Evolutionary conservation across 176 grass and related monocot genomes (phyloP), one percentile per base, ranked within the genome.

Genomic region (Musa acuminata): DNA sequence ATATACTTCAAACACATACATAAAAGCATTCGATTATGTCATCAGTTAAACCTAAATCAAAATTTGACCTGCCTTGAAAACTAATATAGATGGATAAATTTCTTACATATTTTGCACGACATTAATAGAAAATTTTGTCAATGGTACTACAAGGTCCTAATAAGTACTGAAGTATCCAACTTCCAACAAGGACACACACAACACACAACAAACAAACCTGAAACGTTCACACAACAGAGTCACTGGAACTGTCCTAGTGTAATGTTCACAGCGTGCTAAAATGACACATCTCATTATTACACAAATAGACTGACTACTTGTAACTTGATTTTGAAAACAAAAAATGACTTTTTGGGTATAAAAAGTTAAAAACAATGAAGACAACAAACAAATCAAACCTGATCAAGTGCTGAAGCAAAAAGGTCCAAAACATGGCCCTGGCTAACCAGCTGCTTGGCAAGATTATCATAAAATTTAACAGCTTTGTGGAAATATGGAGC

Each of bases 401-500:
- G 95, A 80, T 99, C 95, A 48, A 99, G 95, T 73, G 95, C 90
- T 72, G 90, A 99, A 76, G 95, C 95, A 67, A 94, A 99, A 80
- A 99, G 82, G 76, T 99, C 95, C 59, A 99, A 82, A 8, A 99
- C 90, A 13, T 99, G 90, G 63, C 95, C 90, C 85, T 99, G 95
- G 76, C 55, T 79, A 69, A 94, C 95, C 81, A 99, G 85, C 76
- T 94, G 95, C 62, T 94, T 99, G 19, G 90, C 90, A 75, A 99
- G 88, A 29, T 69, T 83, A 66, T 99, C 95, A 67, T 94, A 94
- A 86, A 99, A 91, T 82, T 97, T 94, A 49, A 94, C 71, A 51
- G 95, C 90, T 75, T 99, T 99, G 74, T 93, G 90, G 70, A 99
- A 99, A 83, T 99, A 84, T 69, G 90, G 88, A 84, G 84, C 86